These are phyloP conservation scores for Boletellus sp. DNA, from an alignment of 1,284 basidiomycete species.

Conservation along the genomic window DNA sequence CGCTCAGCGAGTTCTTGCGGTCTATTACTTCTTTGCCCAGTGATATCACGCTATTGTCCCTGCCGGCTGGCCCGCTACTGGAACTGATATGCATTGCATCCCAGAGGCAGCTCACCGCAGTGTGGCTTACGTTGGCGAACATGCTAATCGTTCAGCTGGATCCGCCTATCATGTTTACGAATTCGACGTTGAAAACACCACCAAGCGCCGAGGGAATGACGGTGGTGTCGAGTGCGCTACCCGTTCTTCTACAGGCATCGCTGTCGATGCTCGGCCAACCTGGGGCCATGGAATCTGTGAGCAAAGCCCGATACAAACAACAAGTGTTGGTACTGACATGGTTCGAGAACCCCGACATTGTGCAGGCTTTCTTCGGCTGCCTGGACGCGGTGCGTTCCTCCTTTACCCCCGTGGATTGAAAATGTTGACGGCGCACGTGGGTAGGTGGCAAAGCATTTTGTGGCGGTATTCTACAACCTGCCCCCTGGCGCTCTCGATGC, in stretches of 20 bases:
- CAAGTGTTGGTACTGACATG: conserved; percentile 8
- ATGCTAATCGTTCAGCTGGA: conserved; percentile 79
- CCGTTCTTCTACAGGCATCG: conserved; percentile 60
- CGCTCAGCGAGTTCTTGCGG: conserved; percentile 76
- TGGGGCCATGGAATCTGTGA: conserved; percentile 69
- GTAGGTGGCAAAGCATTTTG: conserved; percentile 74
- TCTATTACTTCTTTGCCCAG: conserved; percentile 71
- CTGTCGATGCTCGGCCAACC: conserved; percentile 52
- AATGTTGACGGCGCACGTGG: neutral
- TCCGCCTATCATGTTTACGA: conserved; percentile 55
- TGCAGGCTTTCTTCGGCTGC: conserved; percentile 83
- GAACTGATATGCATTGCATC: conserved; percentile 75
- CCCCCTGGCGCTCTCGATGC: conserved; percentile 65
- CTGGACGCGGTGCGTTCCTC: conserved; percentile 58
- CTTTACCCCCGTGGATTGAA: neutral
- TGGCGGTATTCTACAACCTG: conserved; percentile 64
- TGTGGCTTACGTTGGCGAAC: conserved; percentile 79
- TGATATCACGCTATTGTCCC: conserved; percentile 74
- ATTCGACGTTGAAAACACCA: conserved; percentile 39
- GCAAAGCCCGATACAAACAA: conserved; percentile 20
- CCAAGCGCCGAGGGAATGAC: conserved; percentile 40
- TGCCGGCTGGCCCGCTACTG: conserved; percentile 75
- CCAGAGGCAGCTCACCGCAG: conserved; percentile 69
- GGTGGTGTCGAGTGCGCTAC: conserved; percentile 54
- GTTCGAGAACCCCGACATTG: conserved; percentile 78